Evolutionary conservation across 2,329 filamentous ascomycete genomes (phyloP), one percentile per base, ranked within the genome.

Genomic region (Escovopsis weberi): DNA sequence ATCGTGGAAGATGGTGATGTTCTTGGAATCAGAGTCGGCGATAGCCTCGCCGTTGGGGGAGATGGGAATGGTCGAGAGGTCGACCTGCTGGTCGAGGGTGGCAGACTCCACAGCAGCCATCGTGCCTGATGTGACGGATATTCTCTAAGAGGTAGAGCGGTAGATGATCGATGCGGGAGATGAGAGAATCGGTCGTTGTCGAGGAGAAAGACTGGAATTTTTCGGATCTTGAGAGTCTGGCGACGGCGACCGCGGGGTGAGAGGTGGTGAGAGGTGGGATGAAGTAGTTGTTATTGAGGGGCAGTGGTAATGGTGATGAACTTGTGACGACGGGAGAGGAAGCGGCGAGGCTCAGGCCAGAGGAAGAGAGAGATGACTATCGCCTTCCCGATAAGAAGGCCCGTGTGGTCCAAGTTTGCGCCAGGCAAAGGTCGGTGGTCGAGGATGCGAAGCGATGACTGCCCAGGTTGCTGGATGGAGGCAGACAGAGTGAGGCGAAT

Each of bases 1-100:
- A 68, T 96, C 87, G 62, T 98, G 88, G 70, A 98, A 98, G 54
- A 98, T 89, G 38, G 91, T 98, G 56, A 94, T 74, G 41, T 83
- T 70, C 59, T 88, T 80, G 50, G 64, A 65, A 50, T 69, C 66
- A 42, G 62, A 63, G 43, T 70, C 69, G 50, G 66, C 62, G 43
- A 68, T 62, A 46, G 64, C 58, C 53, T 74, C 73, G 50, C 80
- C 76, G 48, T 70, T 72, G 41, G 76, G 77, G 41, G 75, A 78
- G 60, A 82, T 74, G 52, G 78, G 78, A 46, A 82, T 81, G 41
- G 77, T 80, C 46, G 75, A 78, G 47, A 81, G 68, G 52, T 82
- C 78, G 60, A 81, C 78, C 59, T 78, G 77, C 55, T 74, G 55
- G 53, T 66, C 63, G 58, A 66, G 56, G 44, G 58, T 60, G 45